Conservation (phyloP, 495 filamentous ascomycete species). For the Penicillium psychrofluorescens region DNA sequence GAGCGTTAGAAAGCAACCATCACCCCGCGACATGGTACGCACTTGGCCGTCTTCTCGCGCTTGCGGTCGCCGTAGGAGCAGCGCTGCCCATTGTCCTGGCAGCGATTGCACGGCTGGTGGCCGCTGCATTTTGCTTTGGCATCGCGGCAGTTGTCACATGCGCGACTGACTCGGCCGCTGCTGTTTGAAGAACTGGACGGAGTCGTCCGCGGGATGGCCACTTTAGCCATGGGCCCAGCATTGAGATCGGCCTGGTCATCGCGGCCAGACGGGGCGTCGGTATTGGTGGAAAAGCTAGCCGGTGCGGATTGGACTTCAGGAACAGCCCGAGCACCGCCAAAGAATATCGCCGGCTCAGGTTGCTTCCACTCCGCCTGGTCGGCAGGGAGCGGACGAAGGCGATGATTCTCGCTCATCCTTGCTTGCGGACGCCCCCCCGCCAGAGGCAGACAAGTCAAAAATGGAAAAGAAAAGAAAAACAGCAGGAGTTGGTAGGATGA, state of each 20-base stretch:
- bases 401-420: conserved; percentile 22
- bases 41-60: conserved; percentile 52
- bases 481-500: no score
- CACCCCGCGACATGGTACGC: conserved; percentile 9
- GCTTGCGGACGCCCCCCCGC: no score
- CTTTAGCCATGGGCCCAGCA: conserved; percentile 25
- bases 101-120: conserved; percentile 52
- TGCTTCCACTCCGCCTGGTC: conserved; percentile 12
- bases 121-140: conserved; percentile 61
- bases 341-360: conserved; percentile 10
- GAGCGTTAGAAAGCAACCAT: conserved; percentile 8
- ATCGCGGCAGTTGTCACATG: conserved; percentile 69
- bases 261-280: conserved; percentile 10
- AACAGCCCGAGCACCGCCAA: conserved; percentile 9
- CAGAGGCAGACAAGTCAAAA: no score
- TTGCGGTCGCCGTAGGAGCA: conserved; percentile 55
- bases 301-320: conserved; percentile 9
- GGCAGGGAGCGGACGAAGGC: conserved; percentile 9
- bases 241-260: conserved; percentile 8
- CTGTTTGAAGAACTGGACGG: conserved; percentile 19
- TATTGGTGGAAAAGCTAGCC: conserved; percentile 2
- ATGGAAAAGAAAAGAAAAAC: no score
- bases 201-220: conserved; percentile 30
- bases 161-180: conserved; percentile 40
- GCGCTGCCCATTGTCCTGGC: conserved; percentile 39